Percentiles rank a stretch among this genome's conserved stretches.
Conservation (phyloP, 768 basidiomycete species). For the Megacollybia marginata region DNA sequence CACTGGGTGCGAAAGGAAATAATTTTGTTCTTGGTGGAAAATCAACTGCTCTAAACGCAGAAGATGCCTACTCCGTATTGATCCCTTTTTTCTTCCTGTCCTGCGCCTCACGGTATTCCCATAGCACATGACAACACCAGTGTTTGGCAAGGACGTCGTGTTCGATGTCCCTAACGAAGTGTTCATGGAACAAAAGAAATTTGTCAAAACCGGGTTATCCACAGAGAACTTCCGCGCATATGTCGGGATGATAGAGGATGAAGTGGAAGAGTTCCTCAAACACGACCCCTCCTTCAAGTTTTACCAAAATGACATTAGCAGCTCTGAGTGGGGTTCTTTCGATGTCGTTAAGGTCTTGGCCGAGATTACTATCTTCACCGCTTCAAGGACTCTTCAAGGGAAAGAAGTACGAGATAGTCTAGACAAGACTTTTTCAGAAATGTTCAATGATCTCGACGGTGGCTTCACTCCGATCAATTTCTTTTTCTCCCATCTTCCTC, state of each 20-base stretch:
- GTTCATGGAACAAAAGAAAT: slow-evolving; percentile 80
- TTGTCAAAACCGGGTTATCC: slow-evolving; percentile 70
- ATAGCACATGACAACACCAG: slow-evolving; percentile 61
- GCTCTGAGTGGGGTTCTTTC: slow-evolving; percentile 43
- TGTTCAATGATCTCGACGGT: slow-evolving; percentile 62
- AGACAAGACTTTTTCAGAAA: slow-evolving; percentile 55
- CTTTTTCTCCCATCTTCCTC: slow-evolving; percentile 63
- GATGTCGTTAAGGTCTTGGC: slow-evolving; percentile 46
- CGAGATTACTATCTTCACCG: slow-evolving; percentile 70
- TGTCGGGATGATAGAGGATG: slow-evolving; percentile 38
- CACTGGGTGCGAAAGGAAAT: slow-evolving; percentile 65
- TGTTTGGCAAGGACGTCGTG: slow-evolving; percentile 74
- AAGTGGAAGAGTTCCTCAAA: slow-evolving; percentile 41
- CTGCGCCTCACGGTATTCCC: slow-evolving; percentile 1
- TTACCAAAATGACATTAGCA: slow-evolving; percentile 39
- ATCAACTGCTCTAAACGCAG: slow-evolving; percentile 60
- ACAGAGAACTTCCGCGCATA: slow-evolving; percentile 65
- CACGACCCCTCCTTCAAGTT: slow-evolving; percentile 37
- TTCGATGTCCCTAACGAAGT: slow-evolving; percentile 76
- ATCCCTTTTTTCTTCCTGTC: background rate
- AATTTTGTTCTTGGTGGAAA: slow-evolving; percentile 72
- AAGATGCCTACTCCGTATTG: slow-evolving; percentile 61
- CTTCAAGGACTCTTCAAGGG: slow-evolving; percentile 66
- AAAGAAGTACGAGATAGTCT: slow-evolving; percentile 53
- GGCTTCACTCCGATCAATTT: slow-evolving; percentile 75